Evolutionary conservation across 2,329 filamentous ascomycete genomes (phyloP).

Genomic region (Trichoderma guizhouense): DNA sequence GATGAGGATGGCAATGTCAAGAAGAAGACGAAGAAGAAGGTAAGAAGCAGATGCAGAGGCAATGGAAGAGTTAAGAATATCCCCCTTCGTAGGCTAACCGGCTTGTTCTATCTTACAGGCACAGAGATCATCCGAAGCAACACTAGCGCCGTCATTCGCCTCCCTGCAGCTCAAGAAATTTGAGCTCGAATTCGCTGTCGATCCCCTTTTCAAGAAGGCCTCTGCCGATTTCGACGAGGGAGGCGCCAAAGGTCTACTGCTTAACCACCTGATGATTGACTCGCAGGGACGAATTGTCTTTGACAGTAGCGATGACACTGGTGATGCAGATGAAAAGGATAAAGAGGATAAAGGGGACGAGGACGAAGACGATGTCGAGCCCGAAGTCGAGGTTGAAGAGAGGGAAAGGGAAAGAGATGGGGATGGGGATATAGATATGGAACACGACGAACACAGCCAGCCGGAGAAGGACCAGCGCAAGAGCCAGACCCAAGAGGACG

Average conservation of each 20-base stretch:
- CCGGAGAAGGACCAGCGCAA: constrained; percentile 37
- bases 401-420: constrained; percentile 44
- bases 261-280: constrained; percentile 97
- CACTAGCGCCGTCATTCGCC: constrained; percentile 81
- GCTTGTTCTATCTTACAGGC: constrained; percentile 37
- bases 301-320: constrained; percentile 89
- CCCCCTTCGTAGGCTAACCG: background rate
- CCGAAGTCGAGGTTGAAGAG: constrained; percentile 26
- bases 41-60: constrained; percentile 30
- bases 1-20: constrained; percentile 58
- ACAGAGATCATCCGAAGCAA: constrained; percentile 85
- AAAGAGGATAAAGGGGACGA: constrained; percentile 39
- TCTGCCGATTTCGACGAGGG: constrained; percentile 98
- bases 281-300: constrained; percentile 90
- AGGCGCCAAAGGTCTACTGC: constrained; percentile 86
- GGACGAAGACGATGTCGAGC: constrained; percentile 36
- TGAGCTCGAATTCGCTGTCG: constrained; percentile 92
- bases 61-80: background rate
- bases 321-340: constrained; percentile 43
- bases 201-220: constrained; percentile 98
- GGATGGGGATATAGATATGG: constrained; percentile 39
- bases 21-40: constrained; percentile 73
- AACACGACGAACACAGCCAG: constrained; percentile 28
- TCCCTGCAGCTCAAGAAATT: constrained; percentile 94
- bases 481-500: constrained; percentile 44